Base-by-base conservation (phyloP, 1,139 yeast species). In the Kurtzmaniella quercitrusa region DNA sequence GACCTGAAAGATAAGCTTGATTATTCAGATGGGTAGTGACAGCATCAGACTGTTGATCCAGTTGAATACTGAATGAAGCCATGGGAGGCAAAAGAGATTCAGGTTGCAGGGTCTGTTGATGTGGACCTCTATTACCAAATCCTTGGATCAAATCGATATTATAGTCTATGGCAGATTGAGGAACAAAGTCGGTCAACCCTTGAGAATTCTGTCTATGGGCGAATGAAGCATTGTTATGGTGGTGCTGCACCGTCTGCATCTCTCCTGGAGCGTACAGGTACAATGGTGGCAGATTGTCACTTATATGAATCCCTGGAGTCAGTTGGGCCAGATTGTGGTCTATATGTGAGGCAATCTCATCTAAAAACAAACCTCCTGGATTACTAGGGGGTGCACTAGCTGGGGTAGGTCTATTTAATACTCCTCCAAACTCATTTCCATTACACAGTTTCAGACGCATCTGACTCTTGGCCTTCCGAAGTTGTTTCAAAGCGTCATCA, bases 401-500 rank as follows among this genome's bases (percentile, higher is more conserved):
- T 19, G 38, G 27, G 2, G 38, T 9, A 12, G 23, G 38, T 19
- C 38, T 19, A 36, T 36, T 12, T 36, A 36, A 19, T 21, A 36
- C 25, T 17, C 38, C 38, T 10, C 38, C 38, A 21, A 36, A 36
- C n/a, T 36, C 38, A 36, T 36, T 36, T 5, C 38, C 16, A 21
- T 19, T 19, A 36, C 21, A 19, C 38, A 36, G 38, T 36, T 36
- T 36, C 38, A 36, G 38, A 12, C 27, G 14, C 17, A 40, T 15
- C 33, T 37, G 41, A 15, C 39, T 41, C 49, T 68, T 68, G 4
- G 74, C 75, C 50, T 70, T 63, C 39, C 63, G 62, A 44, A 73
- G 53, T 49, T 70, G 74, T 46, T 67, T 67, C 46, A 70, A 62
- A 2, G 77, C 77, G 52, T 72, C 76, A 50, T 70, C 73, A 42